Conservation (phyloP, 768 basidiomycete genomes). For the Neoboletus magnificus region DNA sequence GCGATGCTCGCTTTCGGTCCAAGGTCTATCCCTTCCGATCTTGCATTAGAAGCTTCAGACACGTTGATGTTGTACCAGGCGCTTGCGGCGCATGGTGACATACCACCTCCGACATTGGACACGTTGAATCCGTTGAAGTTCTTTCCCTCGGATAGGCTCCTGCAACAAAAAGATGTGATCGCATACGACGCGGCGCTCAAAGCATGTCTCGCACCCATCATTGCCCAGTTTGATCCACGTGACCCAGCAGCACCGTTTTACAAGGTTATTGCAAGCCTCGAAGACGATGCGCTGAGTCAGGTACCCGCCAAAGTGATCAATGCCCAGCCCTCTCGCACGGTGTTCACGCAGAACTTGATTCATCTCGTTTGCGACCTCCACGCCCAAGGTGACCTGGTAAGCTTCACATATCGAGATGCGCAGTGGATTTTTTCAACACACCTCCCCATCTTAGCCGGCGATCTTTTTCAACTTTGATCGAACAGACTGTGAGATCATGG, state of each 20-base stretch:
- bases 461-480: slow-evolving; percentile 69
- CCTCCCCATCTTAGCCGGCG: slow-evolving; percentile 44
- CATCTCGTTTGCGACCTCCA: slow-evolving; percentile 58
- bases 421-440: not conserved
- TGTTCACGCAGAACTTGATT: slow-evolving; percentile 46
- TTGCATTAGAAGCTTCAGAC: slow-evolving; percentile 61
- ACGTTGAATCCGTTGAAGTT: slow-evolving; percentile 42
- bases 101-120: slow-evolving; percentile 21
- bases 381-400: slow-evolving; percentile 49
- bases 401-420: slow-evolving; percentile 12
- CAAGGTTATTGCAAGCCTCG: slow-evolving; percentile 38
- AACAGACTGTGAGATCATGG: slow-evolving; percentile 54
- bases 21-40: slow-evolving; percentile 52
- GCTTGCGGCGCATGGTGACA: slow-evolving; percentile 29
- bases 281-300: slow-evolving; percentile 35
- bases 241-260: slow-evolving; percentile 33
- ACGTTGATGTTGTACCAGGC: slow-evolving; percentile 50
- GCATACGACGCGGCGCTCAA: slow-evolving; percentile 57
- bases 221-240: slow-evolving; percentile 36
- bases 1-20: slow-evolving; percentile 54
- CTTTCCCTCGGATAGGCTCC: slow-evolving; percentile 39
- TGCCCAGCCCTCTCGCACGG: slow-evolving; percentile 26
- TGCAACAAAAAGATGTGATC: slow-evolving; percentile 61
- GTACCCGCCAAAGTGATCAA: slow-evolving; percentile 28
- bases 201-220: slow-evolving; percentile 35